These are phyloP conservation scores for Euphorbia lathyris DNA, from an alignment of 345 rosid species.

Conservation along the genomic window DNA sequence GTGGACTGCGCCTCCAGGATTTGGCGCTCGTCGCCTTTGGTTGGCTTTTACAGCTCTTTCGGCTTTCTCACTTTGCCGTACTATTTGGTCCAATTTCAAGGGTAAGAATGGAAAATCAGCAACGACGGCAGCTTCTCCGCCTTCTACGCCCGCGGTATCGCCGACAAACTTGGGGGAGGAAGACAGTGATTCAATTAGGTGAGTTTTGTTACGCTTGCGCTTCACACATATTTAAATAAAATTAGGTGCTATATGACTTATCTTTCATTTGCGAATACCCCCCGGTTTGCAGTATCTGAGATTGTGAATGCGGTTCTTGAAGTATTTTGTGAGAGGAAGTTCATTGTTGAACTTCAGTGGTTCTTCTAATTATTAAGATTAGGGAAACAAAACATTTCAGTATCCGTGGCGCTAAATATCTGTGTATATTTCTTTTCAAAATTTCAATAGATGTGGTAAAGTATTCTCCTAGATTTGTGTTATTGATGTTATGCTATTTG, in stretches of 20 bases:
- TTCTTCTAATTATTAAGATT: neutral
- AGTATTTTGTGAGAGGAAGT: neutral
- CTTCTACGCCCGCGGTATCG: slow-evolving; percentile 17
- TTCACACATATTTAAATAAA: no score
- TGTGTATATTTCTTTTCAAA: neutral
- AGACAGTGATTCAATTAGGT: slow-evolving; percentile 35
- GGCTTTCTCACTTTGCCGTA: slow-evolving; percentile 71
- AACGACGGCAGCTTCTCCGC: slow-evolving; percentile 6
- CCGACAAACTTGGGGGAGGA: slow-evolving; percentile 27
- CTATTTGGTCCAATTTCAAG: slow-evolving; percentile 56
- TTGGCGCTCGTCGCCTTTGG: slow-evolving; percentile 96
- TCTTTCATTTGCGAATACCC: no score
- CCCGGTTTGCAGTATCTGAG: neutral
- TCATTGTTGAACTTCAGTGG: neutral
- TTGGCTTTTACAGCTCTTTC: slow-evolving; percentile 89
- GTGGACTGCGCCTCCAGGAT: slow-evolving; percentile 91
- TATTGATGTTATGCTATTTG: neutral
- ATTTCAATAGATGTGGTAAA: neutral
- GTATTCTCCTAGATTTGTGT: neutral
- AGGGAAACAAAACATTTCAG: neutral
- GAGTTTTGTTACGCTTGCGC: slow-evolving; percentile 22
- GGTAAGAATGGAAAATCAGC: slow-evolving; percentile 37
- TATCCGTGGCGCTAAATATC: neutral
- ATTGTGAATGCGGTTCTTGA: no score
- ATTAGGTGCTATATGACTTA: neutral